phyloP scores from a whole-genome alignment of 1,284 basidiomycete species.

The Sphagnurus paluster region DNA sequence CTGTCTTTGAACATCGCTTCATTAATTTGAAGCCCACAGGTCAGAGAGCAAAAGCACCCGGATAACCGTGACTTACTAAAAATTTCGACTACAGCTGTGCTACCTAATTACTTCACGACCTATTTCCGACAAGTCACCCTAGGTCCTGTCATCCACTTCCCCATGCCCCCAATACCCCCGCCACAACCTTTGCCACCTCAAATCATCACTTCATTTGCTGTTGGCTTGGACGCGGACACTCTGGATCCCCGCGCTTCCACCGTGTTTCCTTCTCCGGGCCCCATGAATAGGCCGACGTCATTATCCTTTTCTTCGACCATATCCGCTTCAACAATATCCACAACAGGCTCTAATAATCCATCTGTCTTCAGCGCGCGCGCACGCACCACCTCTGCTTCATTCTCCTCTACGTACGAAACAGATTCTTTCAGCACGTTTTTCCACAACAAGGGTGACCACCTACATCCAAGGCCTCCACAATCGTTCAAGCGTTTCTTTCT shows the following conservation, averaged over 20 bases:
- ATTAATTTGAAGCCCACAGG: slow-evolving; percentile 67
- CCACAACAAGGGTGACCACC: slow-evolving; percentile 1
- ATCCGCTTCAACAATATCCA: slow-evolving; percentile 30
- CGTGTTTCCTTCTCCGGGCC: slow-evolving; percentile 24
- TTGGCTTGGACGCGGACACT: slow-evolving; percentile 33
- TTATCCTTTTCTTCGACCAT: slow-evolving; percentile 48
- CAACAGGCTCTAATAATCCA: slow-evolving; percentile 25
- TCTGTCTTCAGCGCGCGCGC: slow-evolving; percentile 29
- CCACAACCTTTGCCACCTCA: slow-evolving; percentile 58
- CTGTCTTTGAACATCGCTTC: slow-evolving; percentile 65
- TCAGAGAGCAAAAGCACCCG: slow-evolving; percentile 23
- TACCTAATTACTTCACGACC: slow-evolving; percentile 70
- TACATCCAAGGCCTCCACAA: slow-evolving; percentile 11
- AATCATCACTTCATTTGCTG: slow-evolving; percentile 38
- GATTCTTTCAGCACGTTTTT: slow-evolving; percentile 15
- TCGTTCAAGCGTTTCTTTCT: slow-evolving; percentile 34
- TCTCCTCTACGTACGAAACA: slow-evolving; percentile 28
- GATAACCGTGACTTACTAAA: slow-evolving; percentile 2
- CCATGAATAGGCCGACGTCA: slow-evolving; percentile 38
- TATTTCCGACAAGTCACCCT: slow-evolving; percentile 67
- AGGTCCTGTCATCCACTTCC: slow-evolving; percentile 62
- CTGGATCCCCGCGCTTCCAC: slow-evolving; percentile 32
- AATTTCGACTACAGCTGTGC: slow-evolving; percentile 45
- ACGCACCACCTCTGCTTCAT: slow-evolving; percentile 32
- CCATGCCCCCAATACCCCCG: slow-evolving; percentile 70